A percentile compares a stretch with the other conserved stretches of the same genome.
Evolutionary conservation across 2,329 filamentous ascomycete genomes (phyloP).

Genomic region (Talaromyces atroroseus): DNA sequence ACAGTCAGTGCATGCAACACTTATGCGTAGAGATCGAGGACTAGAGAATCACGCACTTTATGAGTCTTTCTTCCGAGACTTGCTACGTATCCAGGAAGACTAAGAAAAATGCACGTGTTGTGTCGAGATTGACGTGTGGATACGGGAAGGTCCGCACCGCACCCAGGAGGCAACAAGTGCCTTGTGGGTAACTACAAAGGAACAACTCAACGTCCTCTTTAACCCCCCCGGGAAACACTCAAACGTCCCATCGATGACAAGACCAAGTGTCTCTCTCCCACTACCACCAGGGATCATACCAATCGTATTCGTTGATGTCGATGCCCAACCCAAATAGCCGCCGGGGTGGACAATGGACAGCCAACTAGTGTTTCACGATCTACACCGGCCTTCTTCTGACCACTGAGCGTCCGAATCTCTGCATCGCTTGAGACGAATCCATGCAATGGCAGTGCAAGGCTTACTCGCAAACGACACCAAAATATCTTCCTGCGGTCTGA

Average conservation of each 20-base stretch:
- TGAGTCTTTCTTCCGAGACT: too few species aligned
- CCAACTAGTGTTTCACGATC: not conserved
- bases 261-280: not conserved
- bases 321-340: not conserved
- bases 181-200: not conserved
- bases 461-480: not conserved
- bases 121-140: not conserved
- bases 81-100: too few species aligned
- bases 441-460: conserved; percentile 10
- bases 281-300: not conserved
- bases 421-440: not conserved
- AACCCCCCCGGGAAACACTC: not conserved
- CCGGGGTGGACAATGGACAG: not conserved
- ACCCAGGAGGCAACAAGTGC: not conserved
- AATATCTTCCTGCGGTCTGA: not conserved
- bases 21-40: not conserved
- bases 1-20: not conserved
- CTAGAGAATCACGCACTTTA: too few species aligned
- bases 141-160: not conserved
- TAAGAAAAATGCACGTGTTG: not conserved
- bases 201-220: not conserved
- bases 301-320: not conserved
- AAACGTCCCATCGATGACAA: not conserved
- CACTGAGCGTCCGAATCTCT: not conserved
- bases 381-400: not conserved